phyloP scores from a whole-genome alignment of 129 eudicot species.

The Solidago caesia region DNA sequence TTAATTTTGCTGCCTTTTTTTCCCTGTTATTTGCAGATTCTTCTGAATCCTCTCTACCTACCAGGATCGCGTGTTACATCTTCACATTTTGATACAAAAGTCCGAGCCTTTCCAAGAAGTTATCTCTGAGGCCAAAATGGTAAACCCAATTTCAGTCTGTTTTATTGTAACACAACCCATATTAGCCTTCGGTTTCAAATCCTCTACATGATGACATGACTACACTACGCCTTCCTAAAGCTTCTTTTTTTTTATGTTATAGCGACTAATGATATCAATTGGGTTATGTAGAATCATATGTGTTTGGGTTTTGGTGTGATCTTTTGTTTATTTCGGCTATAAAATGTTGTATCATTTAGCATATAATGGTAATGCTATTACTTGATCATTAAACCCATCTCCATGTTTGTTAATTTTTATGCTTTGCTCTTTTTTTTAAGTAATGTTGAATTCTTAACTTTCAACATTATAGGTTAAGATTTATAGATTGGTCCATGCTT shows the following conservation, averaged over 20 bases:
- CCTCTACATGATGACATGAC: too few relatives aligned
- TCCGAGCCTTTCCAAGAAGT: constrained; percentile 92
- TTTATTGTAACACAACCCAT: neutral
- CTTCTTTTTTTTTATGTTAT: neutral
- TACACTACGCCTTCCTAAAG: neutral
- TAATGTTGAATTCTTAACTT: too few relatives aligned
- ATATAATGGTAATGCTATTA: constrained; percentile 1
- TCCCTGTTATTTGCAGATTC: constrained; percentile 50
- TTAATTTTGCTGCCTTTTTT: constrained; percentile 1
- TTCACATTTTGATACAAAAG: constrained; percentile 95
- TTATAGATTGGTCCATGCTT: too few relatives aligned
- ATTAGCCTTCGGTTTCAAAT: neutral
- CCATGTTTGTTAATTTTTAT: too few relatives aligned
- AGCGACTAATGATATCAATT: neutral
- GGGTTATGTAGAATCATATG: constrained; percentile 5
- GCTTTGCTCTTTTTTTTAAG: too few relatives aligned
- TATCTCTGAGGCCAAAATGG: constrained; percentile 52
- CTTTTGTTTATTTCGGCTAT: neutral
- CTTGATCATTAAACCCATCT: too few relatives aligned
- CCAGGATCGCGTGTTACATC: constrained; percentile 97
- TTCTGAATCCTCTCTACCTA: constrained; percentile 82
- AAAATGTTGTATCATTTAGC: neutral
- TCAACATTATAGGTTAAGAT: too few relatives aligned
- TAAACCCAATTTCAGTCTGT: constrained; percentile 1
- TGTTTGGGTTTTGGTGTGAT: neutral